phyloP scores from a whole-genome alignment of 2,329 filamentous ascomycete species.

The Colletotrichum tropicicola region DNA sequence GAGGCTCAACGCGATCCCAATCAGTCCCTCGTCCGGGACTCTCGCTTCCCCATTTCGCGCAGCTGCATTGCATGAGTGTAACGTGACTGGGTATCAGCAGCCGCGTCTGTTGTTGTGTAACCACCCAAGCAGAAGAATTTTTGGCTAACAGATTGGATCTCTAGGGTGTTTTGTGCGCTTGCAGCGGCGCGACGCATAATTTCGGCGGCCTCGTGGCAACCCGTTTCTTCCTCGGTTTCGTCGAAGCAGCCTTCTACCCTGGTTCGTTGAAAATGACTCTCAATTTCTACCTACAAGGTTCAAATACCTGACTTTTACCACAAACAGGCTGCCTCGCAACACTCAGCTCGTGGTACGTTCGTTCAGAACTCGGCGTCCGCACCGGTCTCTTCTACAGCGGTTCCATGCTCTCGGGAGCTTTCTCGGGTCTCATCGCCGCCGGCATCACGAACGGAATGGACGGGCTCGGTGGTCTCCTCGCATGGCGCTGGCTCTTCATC shows the following conservation, averaged over 20 bases:
- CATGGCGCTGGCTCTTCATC: conserved; percentile 64
- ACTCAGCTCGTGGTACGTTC: conserved; percentile 25
- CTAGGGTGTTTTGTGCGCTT: conserved; percentile 27
- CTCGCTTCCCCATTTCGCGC: conserved; percentile 6
- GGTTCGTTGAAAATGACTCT: too few species aligned
- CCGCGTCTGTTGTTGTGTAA: neutral
- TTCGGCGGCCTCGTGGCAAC: conserved; percentile 19
- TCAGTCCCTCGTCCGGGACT: conserved; percentile 46
- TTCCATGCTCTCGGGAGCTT: conserved; percentile 34
- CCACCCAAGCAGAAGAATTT: neutral
- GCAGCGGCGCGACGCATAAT: conserved; percentile 18
- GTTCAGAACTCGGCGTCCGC: conserved; percentile 23
- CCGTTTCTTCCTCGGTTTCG: conserved; percentile 26
- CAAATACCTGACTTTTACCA: neutral
- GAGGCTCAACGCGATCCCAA: conserved; percentile 38
- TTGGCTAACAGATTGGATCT: neutral
- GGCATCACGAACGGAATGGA: conserved; percentile 31
- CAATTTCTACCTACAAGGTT: too few species aligned
- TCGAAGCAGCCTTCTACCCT: conserved; percentile 29
- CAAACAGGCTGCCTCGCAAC: conserved; percentile 16
- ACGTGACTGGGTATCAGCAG: neutral
- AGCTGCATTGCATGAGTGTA: conserved; percentile 8
- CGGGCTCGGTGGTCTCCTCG: conserved; percentile 12
- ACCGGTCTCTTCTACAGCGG: conserved; percentile 29
- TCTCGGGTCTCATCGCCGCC: conserved; percentile 34